These are phyloP conservation scores for Podila minutissima DNA, from an alignment of 192 early-diverging fungal genomes.

Conservation along the genomic window DNA sequence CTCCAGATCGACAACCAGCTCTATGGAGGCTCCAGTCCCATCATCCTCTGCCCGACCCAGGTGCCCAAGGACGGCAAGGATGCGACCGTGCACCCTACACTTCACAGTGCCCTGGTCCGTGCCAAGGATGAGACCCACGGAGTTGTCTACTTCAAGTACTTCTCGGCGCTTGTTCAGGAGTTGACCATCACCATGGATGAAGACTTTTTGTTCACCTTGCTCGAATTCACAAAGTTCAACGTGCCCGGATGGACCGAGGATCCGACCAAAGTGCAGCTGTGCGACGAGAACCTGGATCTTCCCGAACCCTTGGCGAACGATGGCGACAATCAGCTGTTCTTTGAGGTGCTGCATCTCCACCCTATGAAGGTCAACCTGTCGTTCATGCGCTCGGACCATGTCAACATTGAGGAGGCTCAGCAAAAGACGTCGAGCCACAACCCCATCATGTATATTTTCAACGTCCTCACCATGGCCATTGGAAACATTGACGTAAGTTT, in stretches of 20 bases:
- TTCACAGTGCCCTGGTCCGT: constrained; percentile 80
- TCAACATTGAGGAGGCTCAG: constrained; percentile 69
- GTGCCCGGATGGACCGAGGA: constrained; percentile 67
- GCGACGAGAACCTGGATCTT: constrained; percentile 67
- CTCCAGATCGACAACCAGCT: constrained; percentile 97
- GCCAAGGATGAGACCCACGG: constrained; percentile 95
- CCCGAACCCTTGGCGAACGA: constrained; percentile 77
- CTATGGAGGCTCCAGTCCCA: constrained; percentile 85
- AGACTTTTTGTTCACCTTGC: constrained; percentile 85
- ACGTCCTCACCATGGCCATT: constrained; percentile 96
- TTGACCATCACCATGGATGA: constrained; percentile 95
- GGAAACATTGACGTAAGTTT: constrained; percentile 92
- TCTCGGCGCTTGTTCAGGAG: constrained; percentile 92
- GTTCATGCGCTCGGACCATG: constrained; percentile 84
- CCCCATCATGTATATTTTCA: constrained; percentile 73
- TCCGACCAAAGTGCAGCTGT: constrained; percentile 43
- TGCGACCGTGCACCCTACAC: constrained; percentile 61
- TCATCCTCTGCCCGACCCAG: constrained; percentile 94
- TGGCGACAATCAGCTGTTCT: constrained; percentile 84
- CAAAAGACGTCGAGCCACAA: constrained; percentile 55
- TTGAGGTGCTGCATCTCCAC: constrained; percentile 93
- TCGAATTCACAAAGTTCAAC: constrained; percentile 90
- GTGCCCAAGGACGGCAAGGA: constrained; percentile 79
- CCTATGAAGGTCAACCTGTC: constrained; percentile 97
- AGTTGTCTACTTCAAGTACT: constrained; percentile 95